Conservation (phyloP, 2,329 filamentous ascomycete species). For the Penicillium sumatraense region DNA sequence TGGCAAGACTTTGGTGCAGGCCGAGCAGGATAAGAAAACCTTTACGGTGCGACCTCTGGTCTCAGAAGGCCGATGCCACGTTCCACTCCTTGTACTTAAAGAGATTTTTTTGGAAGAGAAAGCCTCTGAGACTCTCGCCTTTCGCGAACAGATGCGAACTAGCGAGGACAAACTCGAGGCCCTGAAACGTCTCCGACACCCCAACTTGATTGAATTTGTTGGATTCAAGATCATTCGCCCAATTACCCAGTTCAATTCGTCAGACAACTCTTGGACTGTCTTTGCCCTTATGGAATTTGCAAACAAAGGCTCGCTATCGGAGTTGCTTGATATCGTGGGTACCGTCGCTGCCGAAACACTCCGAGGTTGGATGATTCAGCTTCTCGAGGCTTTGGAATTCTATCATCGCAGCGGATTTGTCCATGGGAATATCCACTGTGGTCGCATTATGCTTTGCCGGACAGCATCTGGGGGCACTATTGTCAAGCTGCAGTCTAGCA, state of each 20-base stretch:
- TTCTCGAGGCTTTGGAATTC: constrained; percentile 86
- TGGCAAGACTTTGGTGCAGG: constrained; percentile 68
- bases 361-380: constrained; percentile 86
- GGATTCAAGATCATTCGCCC: constrained; percentile 77
- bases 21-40: constrained; percentile 66
- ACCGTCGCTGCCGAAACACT: constrained; percentile 74
- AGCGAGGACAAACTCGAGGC: constrained; percentile 78
- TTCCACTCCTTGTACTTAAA: constrained; percentile 73
- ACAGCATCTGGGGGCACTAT: constrained; percentile 69
- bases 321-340: constrained; percentile 79
- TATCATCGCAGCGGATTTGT: constrained; percentile 83
- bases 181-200: constrained; percentile 74
- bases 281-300: constrained; percentile 76
- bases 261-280: constrained; percentile 66
- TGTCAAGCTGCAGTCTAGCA: constrained; percentile 59
- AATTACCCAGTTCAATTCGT: constrained; percentile 44
- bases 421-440: constrained; percentile 80
- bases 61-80: constrained; percentile 58
- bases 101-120: constrained; percentile 65
- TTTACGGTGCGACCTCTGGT: constrained; percentile 73
- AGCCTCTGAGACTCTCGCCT: constrained; percentile 62
- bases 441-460: constrained; percentile 78
- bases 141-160: constrained; percentile 76
- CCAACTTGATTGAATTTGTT: constrained; percentile 76
- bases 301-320: constrained; percentile 79